phyloP scores from a whole-genome alignment of 345 rosid species.

The Garcia nutans region DNA sequence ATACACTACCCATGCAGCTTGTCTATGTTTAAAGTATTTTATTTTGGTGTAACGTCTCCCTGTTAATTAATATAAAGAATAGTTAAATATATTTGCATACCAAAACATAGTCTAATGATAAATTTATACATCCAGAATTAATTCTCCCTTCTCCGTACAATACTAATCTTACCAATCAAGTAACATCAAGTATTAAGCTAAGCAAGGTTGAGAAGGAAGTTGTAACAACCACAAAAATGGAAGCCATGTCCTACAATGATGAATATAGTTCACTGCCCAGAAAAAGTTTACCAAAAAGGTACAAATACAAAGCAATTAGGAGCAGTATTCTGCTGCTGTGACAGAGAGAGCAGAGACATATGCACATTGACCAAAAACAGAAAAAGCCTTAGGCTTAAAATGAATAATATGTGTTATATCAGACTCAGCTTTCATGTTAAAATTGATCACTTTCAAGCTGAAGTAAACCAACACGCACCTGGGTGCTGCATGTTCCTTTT shows the following conservation, averaged over 20 bases:
- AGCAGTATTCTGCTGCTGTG: not conserved
- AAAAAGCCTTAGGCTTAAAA: not conserved
- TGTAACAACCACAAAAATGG: slow-evolving; percentile 19
- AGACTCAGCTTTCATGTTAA: slow-evolving; percentile 4
- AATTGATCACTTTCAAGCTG: slow-evolving; percentile 20
- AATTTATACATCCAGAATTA: too few species aligned
- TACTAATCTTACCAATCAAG: not conserved
- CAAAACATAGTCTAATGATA: too few species aligned
- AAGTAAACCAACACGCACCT: not conserved
- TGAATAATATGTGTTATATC: slow-evolving; percentile 3
- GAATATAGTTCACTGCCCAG: slow-evolving; percentile 1
- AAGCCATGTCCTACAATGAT: slow-evolving; percentile 19
- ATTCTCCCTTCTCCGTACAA: too few species aligned
- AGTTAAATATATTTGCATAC: too few species aligned
- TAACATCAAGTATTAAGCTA: slow-evolving; percentile 7
- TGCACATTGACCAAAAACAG: not conserved
- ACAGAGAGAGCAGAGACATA: not conserved
- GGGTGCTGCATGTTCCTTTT: not conserved
- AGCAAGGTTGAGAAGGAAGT: slow-evolving; percentile 20
- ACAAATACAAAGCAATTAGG: not conserved
- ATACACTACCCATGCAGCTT: too few species aligned
- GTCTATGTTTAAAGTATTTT: too few species aligned
- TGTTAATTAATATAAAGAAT: too few species aligned
- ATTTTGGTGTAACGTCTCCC: too few species aligned
- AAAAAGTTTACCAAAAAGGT: not conserved